Percentiles rank a stretch among this genome's conserved stretches.
These are phyloP conservation scores for Magnusiomyces tetraspermus DNA, from an alignment of 1,139 yeast genomes.

Conservation along the genomic window DNA sequence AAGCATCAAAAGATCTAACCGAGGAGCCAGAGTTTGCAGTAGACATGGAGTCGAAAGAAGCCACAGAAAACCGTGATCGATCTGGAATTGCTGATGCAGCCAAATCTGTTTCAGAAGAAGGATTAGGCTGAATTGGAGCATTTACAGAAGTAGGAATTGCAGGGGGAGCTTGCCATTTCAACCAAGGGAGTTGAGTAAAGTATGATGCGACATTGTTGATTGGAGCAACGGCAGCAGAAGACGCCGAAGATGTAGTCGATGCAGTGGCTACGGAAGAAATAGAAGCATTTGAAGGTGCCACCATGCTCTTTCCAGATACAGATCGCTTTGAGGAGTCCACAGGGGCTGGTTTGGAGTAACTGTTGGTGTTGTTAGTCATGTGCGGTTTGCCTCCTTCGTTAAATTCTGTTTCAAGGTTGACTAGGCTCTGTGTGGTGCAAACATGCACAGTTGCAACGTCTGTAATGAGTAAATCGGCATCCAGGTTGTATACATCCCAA, in stretches of 20 bases:
- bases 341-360: neutral
- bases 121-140: neutral
- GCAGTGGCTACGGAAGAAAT: too few relatives aligned
- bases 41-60: constrained; percentile 3
- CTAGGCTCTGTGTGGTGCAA: constrained; percentile 23
- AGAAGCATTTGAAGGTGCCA: neutral
- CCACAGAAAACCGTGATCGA: constrained; percentile 1
- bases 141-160: neutral
- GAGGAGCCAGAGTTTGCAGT: neutral
- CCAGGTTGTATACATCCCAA: constrained; percentile 39
- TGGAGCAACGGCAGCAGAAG: neutral
- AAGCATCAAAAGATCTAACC: neutral
- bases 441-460: constrained; percentile 35
- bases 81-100: neutral
- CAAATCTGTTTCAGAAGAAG: neutral
- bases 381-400: constrained; percentile 13
- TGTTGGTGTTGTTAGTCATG: neutral
- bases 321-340: constrained; percentile 10
- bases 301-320: neutral
- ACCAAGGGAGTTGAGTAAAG: neutral
- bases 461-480: constrained; percentile 42
- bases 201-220: neutral
- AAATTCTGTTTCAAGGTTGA: constrained; percentile 24
- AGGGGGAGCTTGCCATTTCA: neutral
- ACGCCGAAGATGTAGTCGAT: too few relatives aligned